A percentile compares a stretch with the other conserved stretches of the same genome.
Conservation (phyloP, 1,139 yeast genomes). For the Nakaseomyces uthaithaninus region DNA sequence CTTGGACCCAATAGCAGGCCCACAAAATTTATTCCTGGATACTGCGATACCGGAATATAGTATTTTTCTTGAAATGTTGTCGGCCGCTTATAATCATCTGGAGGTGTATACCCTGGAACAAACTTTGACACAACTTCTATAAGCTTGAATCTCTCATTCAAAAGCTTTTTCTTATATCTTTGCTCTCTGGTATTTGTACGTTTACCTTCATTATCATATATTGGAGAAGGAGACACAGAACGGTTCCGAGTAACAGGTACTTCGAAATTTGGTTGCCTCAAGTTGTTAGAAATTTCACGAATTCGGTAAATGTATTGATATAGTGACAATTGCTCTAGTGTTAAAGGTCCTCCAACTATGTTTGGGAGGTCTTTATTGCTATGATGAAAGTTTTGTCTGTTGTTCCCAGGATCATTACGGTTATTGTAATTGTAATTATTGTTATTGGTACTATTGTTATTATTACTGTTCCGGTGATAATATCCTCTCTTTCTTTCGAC, state of each 20-base stretch:
- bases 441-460: background rate
- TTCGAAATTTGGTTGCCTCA: slow-evolving; percentile 40
- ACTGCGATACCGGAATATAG: slow-evolving; percentile 76
- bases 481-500: slow-evolving; percentile 1
- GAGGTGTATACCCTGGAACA: slow-evolving; percentile 77
- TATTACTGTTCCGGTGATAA: background rate
- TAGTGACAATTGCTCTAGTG: slow-evolving; percentile 81
- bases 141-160: slow-evolving; percentile 69
- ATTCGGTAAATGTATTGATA: slow-evolving; percentile 68
- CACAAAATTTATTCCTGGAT: slow-evolving; percentile 88
- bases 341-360: slow-evolving; percentile 44
- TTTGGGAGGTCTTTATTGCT: slow-evolving; percentile 32
- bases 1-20: slow-evolving; percentile 92
- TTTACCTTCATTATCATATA: slow-evolving; percentile 73
- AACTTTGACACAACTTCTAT: slow-evolving; percentile 64
- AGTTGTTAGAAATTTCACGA: slow-evolving; percentile 65
- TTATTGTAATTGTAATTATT: too few species aligned
- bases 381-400: background rate
- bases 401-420: too few species aligned
- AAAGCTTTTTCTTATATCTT: slow-evolving; percentile 52
- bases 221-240: slow-evolving; percentile 91
- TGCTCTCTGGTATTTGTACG: slow-evolving; percentile 78
- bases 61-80: slow-evolving; percentile 73
- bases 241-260: slow-evolving; percentile 35
- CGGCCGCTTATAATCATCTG: slow-evolving; percentile 65